phyloP scores from a whole-genome alignment of 2,329 filamentous ascomycete species.

The Ophiostoma ips region DNA sequence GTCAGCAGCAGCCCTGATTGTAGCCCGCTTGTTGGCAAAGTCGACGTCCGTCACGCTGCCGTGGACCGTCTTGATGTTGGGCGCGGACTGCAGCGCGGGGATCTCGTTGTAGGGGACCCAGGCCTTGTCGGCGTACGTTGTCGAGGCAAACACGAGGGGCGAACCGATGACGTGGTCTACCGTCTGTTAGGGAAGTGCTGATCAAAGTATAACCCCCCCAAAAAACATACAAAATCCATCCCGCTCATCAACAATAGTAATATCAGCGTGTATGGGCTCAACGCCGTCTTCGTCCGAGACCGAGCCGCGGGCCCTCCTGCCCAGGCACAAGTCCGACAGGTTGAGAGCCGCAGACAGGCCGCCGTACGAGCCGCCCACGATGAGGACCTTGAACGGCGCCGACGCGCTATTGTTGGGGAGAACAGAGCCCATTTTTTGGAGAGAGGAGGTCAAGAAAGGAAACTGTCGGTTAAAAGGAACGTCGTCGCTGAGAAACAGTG shows the following conservation, averaged over 20 bases:
- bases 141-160: constrained; percentile 57
- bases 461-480: neutral
- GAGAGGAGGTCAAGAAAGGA: neutral
- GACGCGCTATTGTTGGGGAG: constrained; percentile 5
- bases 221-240: constrained; percentile 58
- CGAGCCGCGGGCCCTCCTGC: constrained; percentile 34
- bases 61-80: constrained; percentile 50
- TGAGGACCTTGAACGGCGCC: constrained; percentile 40
- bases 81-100: constrained; percentile 43
- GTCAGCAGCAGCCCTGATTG: constrained; percentile 31
- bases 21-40: constrained; percentile 42
- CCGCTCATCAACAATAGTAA: constrained; percentile 65
- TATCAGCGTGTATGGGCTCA: constrained; percentile 39
- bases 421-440: constrained; percentile 7
- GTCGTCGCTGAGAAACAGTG: neutral
- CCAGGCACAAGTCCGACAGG: constrained; percentile 50
- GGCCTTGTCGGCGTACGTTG: constrained; percentile 47
- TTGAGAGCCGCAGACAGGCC: constrained; percentile 54
- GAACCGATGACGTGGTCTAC: constrained; percentile 66
- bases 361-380: constrained; percentile 60
- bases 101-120: constrained; percentile 60
- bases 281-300: constrained; percentile 10
- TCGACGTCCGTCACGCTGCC: constrained; percentile 51
- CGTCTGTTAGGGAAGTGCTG: constrained; percentile 1
- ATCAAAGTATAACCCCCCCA: neutral